These are phyloP conservation scores for Drechslera avenae DNA, from an alignment of 2,329 filamentous ascomycete genomes.

Conservation along the genomic window DNA sequence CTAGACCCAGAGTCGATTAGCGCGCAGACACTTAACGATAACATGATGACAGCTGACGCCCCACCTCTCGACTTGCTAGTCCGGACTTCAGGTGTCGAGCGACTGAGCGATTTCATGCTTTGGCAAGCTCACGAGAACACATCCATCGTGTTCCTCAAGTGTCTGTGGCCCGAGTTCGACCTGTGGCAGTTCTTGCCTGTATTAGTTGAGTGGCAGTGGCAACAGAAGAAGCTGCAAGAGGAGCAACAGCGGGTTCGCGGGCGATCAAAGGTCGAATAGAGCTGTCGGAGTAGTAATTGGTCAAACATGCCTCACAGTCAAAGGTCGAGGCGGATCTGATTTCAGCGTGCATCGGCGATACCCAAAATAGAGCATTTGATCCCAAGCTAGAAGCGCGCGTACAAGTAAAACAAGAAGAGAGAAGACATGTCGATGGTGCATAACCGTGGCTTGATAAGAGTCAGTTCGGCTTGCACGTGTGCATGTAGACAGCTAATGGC, in stretches of 20 bases:
- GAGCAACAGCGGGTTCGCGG: conserved; percentile 40
- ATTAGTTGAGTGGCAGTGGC: conserved; percentile 84
- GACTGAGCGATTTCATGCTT: conserved; percentile 96
- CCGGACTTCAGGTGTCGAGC: conserved; percentile 88
- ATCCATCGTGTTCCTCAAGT: conserved; percentile 88
- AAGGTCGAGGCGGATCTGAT: conserved; percentile 10
- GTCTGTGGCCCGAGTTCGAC: conserved; percentile 95
- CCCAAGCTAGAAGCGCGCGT: conserved; percentile 20
- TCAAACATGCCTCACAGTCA: conserved; percentile 9
- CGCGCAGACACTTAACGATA: conserved; percentile 76
- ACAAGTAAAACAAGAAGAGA: conserved; percentile 21
- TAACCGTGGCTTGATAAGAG: background rate
- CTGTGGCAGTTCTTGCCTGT: conserved; percentile 93
- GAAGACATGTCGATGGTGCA: conserved; percentile 13
- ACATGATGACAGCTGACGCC: conserved; percentile 85
- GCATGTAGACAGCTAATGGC: conserved; percentile 18
- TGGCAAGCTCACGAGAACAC: conserved; percentile 97
- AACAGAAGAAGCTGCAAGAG: conserved; percentile 53
- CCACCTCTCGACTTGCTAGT: conserved; percentile 91
- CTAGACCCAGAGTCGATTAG: conserved; percentile 90
- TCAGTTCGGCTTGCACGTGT: conserved; percentile 10
- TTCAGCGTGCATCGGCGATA: conserved; percentile 31
- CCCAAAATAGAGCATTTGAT: conserved; percentile 29
- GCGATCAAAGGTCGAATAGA: conserved; percentile 35
- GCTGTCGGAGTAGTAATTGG: conserved; percentile 1